Evolutionary conservation across 2,329 filamentous ascomycete species (phyloP).

Genomic region (Magnaporthales sp.): DNA sequence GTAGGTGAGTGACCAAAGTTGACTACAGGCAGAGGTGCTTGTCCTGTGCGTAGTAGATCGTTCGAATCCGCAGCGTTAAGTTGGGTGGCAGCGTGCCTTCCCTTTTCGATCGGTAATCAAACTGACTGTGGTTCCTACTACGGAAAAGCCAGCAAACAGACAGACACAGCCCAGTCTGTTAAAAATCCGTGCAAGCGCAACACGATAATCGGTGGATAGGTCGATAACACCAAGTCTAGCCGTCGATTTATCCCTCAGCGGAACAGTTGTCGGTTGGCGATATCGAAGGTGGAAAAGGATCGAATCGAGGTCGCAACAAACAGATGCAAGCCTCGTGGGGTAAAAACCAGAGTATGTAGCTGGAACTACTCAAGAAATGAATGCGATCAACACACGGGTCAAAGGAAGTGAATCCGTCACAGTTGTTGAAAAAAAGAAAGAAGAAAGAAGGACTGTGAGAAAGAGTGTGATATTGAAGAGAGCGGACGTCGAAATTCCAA

Average conservation of each 20-base stretch:
- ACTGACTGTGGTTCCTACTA: neutral
- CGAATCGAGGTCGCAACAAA: neutral
- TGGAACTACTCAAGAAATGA: conserved; percentile 4
- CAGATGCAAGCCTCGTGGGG: neutral
- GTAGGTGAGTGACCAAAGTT: neutral
- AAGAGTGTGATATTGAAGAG: neutral
- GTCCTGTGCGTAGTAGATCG: neutral
- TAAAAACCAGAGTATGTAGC: neutral
- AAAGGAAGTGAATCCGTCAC: neutral
- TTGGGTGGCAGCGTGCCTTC: neutral
- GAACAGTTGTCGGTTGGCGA: neutral
- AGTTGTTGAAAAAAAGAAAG: neutral
- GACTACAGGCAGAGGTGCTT: neutral
- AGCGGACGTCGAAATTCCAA: conserved; percentile 3
- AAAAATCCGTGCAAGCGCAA: too few species aligned
- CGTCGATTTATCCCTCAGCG: neutral
- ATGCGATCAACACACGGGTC: conserved; percentile 10
- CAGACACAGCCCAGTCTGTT: neutral
- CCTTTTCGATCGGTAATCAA: neutral
- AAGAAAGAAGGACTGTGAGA: neutral
- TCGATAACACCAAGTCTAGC: neutral
- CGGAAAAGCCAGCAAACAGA: neutral
- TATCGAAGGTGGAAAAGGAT: neutral
- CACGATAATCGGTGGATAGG: neutral
- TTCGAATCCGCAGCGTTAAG: neutral